A percentile compares a stretch with the other conserved stretches of the same genome.
Conservation (phyloP, 345 rosid species). For the Eucalyptus caleyi region DNA sequence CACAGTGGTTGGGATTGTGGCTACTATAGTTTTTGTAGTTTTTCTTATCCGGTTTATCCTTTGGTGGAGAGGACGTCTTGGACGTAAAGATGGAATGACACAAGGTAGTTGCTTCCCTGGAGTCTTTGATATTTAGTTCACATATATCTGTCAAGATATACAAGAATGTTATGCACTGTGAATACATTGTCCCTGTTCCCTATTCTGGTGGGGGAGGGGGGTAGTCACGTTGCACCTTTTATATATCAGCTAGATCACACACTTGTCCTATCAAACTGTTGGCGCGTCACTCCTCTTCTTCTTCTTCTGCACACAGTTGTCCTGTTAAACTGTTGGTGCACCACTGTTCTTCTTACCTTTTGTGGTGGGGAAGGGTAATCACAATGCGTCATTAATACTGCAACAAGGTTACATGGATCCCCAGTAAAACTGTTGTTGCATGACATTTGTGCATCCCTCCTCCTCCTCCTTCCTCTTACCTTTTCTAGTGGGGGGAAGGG, state of each 20-base stretch:
- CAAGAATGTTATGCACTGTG: neutral
- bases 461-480: no score
- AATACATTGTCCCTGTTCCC: neutral
- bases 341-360: neutral
- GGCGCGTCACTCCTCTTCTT: neutral
- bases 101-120: constrained; percentile 8
- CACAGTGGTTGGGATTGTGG: constrained; percentile 5
- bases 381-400: neutral
- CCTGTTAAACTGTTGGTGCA: neutral
- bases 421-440: no score
- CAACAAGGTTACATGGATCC: no score
- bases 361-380: neutral
- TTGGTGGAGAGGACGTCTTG: constrained; percentile 41
- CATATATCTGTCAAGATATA: neutral
- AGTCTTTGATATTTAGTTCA: neutral
- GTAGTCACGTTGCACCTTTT: neutral
- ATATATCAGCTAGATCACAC: neutral
- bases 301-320: neutral
- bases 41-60: constrained; percentile 22
- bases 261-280: neutral
- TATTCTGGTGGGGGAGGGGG: neutral
- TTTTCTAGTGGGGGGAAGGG: no score
- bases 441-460: no score
- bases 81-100: constrained; percentile 9
- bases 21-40: constrained; percentile 2